Evolutionary conservation across 257 asterid genomes (phyloP).

Genomic region (Scutellaria barbata): DNA sequence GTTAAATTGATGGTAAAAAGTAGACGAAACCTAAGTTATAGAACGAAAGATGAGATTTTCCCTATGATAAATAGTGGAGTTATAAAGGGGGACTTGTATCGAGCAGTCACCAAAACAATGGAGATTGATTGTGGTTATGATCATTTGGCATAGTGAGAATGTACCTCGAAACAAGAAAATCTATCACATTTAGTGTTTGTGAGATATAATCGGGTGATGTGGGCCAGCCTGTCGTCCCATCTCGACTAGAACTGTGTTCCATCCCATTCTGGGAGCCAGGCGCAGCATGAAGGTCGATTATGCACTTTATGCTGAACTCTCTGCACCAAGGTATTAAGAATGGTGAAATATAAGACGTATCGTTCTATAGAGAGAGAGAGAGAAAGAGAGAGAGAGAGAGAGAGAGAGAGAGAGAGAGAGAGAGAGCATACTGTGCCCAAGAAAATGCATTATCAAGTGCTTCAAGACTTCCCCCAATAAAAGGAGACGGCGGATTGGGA

Average conservation of each 20-base stretch:
- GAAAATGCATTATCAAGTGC: conserved; percentile 86
- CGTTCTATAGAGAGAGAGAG: not conserved
- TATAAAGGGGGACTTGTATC: too few relatives aligned
- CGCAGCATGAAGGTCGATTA: conserved; percentile 87
- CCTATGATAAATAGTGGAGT: not conserved
- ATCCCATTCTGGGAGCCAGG: conserved; percentile 89
- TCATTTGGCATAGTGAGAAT: not conserved
- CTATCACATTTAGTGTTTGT: conserved; percentile 61
- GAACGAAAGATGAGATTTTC: too few relatives aligned
- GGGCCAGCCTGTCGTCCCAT: conserved; percentile 81
- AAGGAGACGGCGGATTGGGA: conserved; percentile 78
- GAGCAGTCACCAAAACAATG: not conserved
- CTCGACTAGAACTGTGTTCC: conserved; percentile 91
- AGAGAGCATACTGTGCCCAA: conserved; percentile 79
- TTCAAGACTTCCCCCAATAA: conserved; percentile 66
- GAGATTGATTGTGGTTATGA: not conserved
- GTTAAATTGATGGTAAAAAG: too few relatives aligned
- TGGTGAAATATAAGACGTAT: conserved; percentile 7
- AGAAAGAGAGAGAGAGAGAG: conserved; percentile 28
- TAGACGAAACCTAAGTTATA: too few relatives aligned
- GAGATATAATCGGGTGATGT: conserved; percentile 53
- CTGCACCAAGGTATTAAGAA: conserved; percentile 42
- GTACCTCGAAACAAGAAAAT: conserved; percentile 79
- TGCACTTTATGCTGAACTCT: conserved; percentile 69
- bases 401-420: not conserved